These are phyloP conservation scores for Chlorella sorokiniana DNA, from an alignment of 139 green algal species.

Conservation along the genomic window DNA sequence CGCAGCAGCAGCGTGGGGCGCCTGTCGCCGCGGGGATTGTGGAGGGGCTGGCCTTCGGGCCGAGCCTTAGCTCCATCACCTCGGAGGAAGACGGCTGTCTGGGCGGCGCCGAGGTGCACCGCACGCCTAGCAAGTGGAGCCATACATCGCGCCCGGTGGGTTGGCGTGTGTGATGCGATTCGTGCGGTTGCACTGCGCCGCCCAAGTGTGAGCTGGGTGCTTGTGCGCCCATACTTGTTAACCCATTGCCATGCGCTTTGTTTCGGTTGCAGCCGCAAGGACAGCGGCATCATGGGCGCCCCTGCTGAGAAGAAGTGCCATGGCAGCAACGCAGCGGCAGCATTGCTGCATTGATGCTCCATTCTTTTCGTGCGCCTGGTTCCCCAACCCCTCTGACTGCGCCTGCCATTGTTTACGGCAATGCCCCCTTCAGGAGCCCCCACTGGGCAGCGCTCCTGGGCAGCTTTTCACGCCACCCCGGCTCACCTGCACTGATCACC, in stretches of 20 bases:
- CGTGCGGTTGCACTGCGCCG: too few relatives aligned
- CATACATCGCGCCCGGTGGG: background rate
- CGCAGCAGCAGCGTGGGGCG: conserved; percentile 7
- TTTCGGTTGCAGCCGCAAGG: conserved; percentile 1
- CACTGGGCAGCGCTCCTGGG: too few relatives aligned
- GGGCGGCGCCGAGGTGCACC: too few relatives aligned
- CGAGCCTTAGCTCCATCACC: background rate
- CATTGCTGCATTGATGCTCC: background rate
- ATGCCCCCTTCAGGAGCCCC: too few relatives aligned
- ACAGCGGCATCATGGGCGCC: background rate
- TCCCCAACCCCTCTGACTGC: background rate
- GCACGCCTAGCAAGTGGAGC: background rate
- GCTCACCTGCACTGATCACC: too few relatives aligned
- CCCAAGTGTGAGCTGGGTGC: background rate
- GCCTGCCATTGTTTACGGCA: too few relatives aligned
- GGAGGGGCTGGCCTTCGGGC: background rate
- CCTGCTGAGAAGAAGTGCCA: conserved; percentile 5
- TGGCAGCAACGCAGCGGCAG: background rate
- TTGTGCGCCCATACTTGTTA: background rate
- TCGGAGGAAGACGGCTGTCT: background rate
- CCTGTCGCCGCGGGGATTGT: background rate
- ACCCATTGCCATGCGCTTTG: background rate
- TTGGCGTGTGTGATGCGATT: background rate
- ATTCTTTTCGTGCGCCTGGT: background rate
- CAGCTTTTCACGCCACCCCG: too few relatives aligned